Base-by-base conservation (phyloP, 345 rosid species). In the Salix brachista region DNA sequence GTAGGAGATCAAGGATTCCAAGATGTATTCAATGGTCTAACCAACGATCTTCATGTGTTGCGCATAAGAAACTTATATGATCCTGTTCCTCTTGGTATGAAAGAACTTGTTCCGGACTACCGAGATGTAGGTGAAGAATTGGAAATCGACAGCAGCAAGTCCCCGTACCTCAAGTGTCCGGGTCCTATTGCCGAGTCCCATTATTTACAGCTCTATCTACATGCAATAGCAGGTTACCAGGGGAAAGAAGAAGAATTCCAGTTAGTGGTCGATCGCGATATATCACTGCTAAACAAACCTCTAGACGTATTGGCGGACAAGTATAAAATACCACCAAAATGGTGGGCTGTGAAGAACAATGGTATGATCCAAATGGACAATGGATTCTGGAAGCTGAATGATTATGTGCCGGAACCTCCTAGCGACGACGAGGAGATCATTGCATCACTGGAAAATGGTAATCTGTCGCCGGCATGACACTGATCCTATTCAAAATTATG, bases 211-310 rank as follows among this genome's bases (percentile, higher is more conserved):
- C 32, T 23, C 30, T 83, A 83, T 23, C 21, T 65, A n/a, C 82
- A 80, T 64, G 72, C 56, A 50, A 23, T 83, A 14, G 82, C 84
- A n/a, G 80, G 82, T 52, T 14, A 69, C 12, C 72, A 83, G 26
- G 78, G 77, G 58, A 34, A 41, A 21, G 8, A 21, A 4, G 34
- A 56, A 28, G 69, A 73, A 0, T 79, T 79, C 26, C 56, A 73
- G 16, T 50, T 79, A 36, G 73, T 54, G n/a, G 14, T 72, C 58
- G 66, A 56, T 36, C 46, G 36, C 14, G 67, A 72, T n/a, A 11
- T n/a, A 36, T 5, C 73, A 13, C 61, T 70, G 17, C 2, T 48
- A 2, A 70, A 70, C 30, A 70, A 70, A 70, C 30, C 28, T 48
- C 30, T 6, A 0, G 37, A 46, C 18, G 0, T 25, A 17, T 36